phyloP scores from a whole-genome alignment of 768 basidiomycete genomes.

The Calvatia gigantea region DNA sequence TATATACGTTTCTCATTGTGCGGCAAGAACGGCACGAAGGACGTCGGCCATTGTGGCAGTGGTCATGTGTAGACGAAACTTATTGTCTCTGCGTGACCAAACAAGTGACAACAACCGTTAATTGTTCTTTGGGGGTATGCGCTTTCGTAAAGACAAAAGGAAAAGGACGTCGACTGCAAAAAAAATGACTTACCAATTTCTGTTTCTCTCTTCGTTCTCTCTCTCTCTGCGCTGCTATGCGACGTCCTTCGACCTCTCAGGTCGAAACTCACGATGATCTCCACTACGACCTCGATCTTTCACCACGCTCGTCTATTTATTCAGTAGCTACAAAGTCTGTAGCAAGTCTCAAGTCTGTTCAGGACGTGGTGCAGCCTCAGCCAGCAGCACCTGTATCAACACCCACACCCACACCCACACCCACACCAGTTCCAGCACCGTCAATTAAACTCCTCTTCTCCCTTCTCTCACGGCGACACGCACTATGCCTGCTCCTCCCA shows the following conservation, averaged over 20 bases:
- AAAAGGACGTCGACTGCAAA: not conserved
- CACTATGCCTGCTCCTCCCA: slow-evolving; percentile 57
- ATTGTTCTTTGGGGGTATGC: slow-evolving; percentile 17
- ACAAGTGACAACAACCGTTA: slow-evolving; percentile 14
- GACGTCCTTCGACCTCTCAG: slow-evolving; percentile 18
- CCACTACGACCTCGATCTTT: slow-evolving; percentile 21
- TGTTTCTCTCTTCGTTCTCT: slow-evolving; percentile 10
- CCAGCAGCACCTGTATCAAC: slow-evolving; percentile 13
- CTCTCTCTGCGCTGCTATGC: slow-evolving; percentile 17
- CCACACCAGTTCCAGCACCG: slow-evolving; percentile 31
- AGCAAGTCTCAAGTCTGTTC: not conserved
- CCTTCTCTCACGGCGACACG: slow-evolving; percentile 54
- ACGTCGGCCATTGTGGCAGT: not conserved
- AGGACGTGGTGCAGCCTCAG: not conserved
- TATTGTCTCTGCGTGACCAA: slow-evolving; percentile 10
- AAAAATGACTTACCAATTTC: not conserved
- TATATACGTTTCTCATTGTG: too few species aligned
- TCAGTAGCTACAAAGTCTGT: slow-evolving; percentile 6
- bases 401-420: too few species aligned
- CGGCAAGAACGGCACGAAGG: not conserved
- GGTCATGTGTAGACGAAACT: not conserved
- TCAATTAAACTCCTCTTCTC: slow-evolving; percentile 66
- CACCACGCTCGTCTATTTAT: slow-evolving; percentile 23
- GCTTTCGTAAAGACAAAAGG: slow-evolving; percentile 13
- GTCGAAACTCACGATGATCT: slow-evolving; percentile 18